Percentiles rank a stretch among this genome's conserved stretches.
Evolutionary conservation across 2,329 filamentous ascomycete species (phyloP).

Genomic region (Lecanosticta acicola): DNA sequence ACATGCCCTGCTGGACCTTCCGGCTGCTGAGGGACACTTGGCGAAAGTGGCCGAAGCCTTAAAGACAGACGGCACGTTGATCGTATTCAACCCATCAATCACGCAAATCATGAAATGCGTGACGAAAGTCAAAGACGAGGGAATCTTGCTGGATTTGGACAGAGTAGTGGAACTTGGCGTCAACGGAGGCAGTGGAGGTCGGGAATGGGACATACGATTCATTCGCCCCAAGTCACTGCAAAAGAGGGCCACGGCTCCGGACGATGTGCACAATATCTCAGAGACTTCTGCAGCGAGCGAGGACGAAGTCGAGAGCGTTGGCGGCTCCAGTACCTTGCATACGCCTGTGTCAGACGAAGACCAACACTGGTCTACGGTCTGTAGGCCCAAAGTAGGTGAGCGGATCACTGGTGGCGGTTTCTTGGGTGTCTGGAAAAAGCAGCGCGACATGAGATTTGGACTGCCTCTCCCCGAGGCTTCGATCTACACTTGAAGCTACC

Average conservation of each 20-base stretch:
- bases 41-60: constrained; percentile 52
- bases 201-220: constrained; percentile 59
- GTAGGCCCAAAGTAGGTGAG: constrained; percentile 38
- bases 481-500: background rate
- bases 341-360: background rate
- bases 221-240: constrained; percentile 36
- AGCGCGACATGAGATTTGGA: constrained; percentile 21
- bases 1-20: constrained; percentile 69
- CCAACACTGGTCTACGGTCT: constrained; percentile 27
- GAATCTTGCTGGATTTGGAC: constrained; percentile 54
- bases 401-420: constrained; percentile 36
- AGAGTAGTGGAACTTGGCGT: constrained; percentile 54
- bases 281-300: constrained; percentile 3
- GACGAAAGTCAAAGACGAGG: constrained; percentile 47
- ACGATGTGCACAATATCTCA: background rate
- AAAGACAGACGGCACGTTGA: constrained; percentile 57
- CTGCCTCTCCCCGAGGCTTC: background rate
- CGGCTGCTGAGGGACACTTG: constrained; percentile 53
- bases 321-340: background rate
- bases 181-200: constrained; percentile 49
- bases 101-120: constrained; percentile 68
- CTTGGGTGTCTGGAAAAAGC: constrained; percentile 33
- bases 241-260: background rate
- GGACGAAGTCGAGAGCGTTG: constrained; percentile 3
- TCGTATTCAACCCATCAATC: constrained; percentile 70